phyloP scores from a whole-genome alignment of 208 protist genomes.

The Trypanosoma boissoni region DNA sequence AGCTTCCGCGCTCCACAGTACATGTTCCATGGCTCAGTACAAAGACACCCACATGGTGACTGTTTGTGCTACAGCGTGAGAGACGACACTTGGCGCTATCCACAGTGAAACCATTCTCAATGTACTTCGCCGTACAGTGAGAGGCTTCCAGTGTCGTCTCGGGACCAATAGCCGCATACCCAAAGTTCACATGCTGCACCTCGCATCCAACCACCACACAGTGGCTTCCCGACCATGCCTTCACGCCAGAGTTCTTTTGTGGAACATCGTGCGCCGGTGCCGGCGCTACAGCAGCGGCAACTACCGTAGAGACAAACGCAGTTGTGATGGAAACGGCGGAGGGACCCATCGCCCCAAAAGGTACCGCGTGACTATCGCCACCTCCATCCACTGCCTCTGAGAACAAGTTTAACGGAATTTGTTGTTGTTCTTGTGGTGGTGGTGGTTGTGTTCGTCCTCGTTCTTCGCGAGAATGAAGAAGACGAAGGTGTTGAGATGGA shows the following conservation, averaged over 20 bases:
- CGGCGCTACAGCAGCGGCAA: background rate
- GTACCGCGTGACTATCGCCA: too few species aligned
- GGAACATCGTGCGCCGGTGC: background rate
- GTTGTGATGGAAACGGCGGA: too few species aligned
- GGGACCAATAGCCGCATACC: conserved; percentile 63
- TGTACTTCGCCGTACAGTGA: conserved; percentile 51
- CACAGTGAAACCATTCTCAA: conserved; percentile 69
- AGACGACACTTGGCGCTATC: conserved; percentile 51
- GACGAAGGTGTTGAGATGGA: background rate
- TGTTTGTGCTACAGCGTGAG: conserved; percentile 50
- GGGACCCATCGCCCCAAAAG: too few species aligned
- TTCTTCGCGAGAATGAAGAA: background rate
- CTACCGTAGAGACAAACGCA: too few species aligned
- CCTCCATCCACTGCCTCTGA: too few species aligned
- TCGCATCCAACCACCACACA: conserved; percentile 45
- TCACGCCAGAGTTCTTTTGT: conserved; percentile 48
- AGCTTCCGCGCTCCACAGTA: conserved; percentile 44
- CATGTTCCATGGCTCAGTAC: conserved; percentile 61
- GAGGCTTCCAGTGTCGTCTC: conserved; percentile 46
- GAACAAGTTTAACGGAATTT: too few species aligned
- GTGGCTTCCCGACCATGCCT: conserved; percentile 60
- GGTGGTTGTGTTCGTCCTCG: too few species aligned
- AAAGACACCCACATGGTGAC: conserved; percentile 64
- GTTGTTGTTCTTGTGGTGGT: too few species aligned
- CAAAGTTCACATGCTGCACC: conserved; percentile 57